These are phyloP conservation scores for Prunus kanzakura DNA, from an alignment of 306 rosid genomes.

Conservation along the genomic window DNA sequence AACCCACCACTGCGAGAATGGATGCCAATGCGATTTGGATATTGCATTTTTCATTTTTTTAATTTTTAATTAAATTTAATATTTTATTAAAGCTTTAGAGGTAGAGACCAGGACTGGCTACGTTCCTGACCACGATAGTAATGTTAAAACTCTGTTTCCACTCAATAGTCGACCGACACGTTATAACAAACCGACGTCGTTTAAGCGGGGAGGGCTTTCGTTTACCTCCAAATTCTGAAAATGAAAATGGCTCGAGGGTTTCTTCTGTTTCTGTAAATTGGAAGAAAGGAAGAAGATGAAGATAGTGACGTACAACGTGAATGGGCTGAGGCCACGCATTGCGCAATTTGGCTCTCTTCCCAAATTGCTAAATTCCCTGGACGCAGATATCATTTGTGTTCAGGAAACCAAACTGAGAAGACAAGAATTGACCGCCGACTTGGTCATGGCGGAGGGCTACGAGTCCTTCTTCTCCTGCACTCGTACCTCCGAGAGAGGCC, in stretches of 20 bases:
- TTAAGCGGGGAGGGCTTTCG: not conserved
- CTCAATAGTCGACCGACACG: not conserved
- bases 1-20: not conserved
- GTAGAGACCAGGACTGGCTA: not conserved
- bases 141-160: not conserved
- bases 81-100: not conserved
- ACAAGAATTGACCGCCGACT: conserved; percentile 73
- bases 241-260: not conserved
- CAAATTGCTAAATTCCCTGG: conserved; percentile 76
- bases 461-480: conserved; percentile 90
- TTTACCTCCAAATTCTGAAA: conserved; percentile 1
- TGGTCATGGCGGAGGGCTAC: conserved; percentile 74
- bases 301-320: conserved; percentile 90
- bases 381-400: conserved; percentile 78
- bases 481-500: conserved; percentile 63
- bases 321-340: conserved; percentile 76
- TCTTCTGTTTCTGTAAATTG: not conserved
- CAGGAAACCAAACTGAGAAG: conserved; percentile 86
- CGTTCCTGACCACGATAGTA: not conserved
- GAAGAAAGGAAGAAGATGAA: conserved; percentile 38
- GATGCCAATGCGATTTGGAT: not conserved
- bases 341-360: conserved; percentile 85
- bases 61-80: not conserved
- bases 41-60: not conserved
- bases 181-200: not conserved